Conservation (phyloP, 2,329 filamentous ascomycete species). For the Byssothecium circinans region DNA sequence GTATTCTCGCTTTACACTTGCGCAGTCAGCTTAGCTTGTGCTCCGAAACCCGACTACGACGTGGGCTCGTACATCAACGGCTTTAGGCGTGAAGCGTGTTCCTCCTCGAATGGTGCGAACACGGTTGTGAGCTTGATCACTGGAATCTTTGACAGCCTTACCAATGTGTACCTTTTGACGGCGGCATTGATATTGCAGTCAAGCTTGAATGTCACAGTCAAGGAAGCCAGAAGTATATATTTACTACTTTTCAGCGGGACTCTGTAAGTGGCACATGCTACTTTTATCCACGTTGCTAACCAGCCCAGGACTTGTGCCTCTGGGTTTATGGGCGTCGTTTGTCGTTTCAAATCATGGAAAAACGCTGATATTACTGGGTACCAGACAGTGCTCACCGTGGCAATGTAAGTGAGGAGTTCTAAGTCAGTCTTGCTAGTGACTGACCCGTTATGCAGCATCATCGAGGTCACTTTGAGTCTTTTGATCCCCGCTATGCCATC, state of each 20-base stretch:
- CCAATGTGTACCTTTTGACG: conserved; percentile 17
- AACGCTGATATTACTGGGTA: conserved; percentile 21
- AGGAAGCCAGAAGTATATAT: conserved; percentile 17
- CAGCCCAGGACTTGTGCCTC: conserved; percentile 15
- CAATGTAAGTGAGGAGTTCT: conserved; percentile 15
- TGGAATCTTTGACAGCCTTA: conserved; percentile 12
- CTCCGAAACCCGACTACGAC: conserved; percentile 15
- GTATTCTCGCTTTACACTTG: conserved; percentile 18
- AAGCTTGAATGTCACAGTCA: conserved; percentile 10
- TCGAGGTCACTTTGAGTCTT: conserved; percentile 19
- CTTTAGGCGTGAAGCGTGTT: conserved; percentile 14
- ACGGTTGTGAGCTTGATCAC: conserved; percentile 13
- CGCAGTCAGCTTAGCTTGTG: conserved; percentile 19
- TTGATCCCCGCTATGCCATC: conserved; percentile 25
- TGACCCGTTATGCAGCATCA: too few relatives aligned
- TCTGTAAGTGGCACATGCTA: conserved; percentile 10
- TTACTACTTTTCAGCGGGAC: conserved; percentile 13
- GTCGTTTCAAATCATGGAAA: conserved; percentile 18
- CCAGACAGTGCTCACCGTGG: conserved; percentile 14
- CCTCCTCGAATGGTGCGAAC: conserved; percentile 10
- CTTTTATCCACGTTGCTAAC: conserved; percentile 4
- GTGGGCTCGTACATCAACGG: conserved; percentile 17
- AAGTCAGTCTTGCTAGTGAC: too few relatives aligned
- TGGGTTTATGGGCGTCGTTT: conserved; percentile 17
- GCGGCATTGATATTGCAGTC: conserved; percentile 13